Conservation (phyloP, 2,329 filamentous ascomycete genomes). For the Helminthosporium solani region DNA sequence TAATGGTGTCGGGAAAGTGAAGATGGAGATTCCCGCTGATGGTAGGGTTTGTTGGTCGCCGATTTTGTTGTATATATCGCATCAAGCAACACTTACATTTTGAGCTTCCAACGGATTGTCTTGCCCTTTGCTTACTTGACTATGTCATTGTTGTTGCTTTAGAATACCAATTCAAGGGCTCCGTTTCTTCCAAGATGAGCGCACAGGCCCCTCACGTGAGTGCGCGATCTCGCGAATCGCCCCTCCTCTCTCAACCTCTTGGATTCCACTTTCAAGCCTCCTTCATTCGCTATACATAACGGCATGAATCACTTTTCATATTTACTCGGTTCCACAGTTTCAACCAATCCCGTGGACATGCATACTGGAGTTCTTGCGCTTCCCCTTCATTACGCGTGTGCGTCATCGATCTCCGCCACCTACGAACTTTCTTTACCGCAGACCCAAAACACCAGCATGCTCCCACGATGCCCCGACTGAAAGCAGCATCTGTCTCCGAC, state of each 20-base stretch:
- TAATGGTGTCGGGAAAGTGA: too few relatives aligned
- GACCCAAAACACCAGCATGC: slow-evolving; percentile 14
- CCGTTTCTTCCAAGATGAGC: neutral
- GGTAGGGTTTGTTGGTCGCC: too few relatives aligned
- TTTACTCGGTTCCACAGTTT: neutral
- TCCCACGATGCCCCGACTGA: slow-evolving; percentile 41
- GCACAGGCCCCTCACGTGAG: slow-evolving; percentile 9
- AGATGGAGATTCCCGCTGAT: too few relatives aligned
- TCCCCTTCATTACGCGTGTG: slow-evolving; percentile 10
- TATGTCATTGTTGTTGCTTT: too few relatives aligned
- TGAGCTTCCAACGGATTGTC: neutral
- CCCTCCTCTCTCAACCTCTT: neutral
- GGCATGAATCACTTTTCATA: neutral
- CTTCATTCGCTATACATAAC: neutral
- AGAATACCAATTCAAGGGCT: too few relatives aligned
- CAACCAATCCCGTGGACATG: neutral
- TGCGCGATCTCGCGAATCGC: slow-evolving; percentile 3
- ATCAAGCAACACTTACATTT: neutral
- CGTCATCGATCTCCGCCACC: slow-evolving; percentile 27
- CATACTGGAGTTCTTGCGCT: neutral
- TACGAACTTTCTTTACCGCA: neutral
- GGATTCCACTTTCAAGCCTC: neutral
- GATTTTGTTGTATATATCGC: neutral
- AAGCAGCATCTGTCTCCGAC: slow-evolving; percentile 48
- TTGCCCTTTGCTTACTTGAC: too few relatives aligned